phyloP scores from a whole-genome alignment of 805 yeast genomes.

The Candida bentonensis region DNA sequence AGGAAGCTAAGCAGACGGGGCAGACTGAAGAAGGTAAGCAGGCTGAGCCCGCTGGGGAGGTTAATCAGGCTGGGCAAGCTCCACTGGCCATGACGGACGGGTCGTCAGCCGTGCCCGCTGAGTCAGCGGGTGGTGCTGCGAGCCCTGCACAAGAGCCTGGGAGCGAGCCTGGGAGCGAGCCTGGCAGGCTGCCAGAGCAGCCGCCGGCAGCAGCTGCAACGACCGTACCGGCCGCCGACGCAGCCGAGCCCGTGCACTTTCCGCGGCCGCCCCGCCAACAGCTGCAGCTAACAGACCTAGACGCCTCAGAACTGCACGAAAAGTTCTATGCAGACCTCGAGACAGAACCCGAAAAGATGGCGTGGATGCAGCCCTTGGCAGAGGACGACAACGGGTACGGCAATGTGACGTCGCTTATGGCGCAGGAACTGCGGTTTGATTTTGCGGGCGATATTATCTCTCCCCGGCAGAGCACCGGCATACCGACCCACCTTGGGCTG shows the following conservation, averaged over 20 bases:
- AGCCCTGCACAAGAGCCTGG: background rate
- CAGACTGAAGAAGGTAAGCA: background rate
- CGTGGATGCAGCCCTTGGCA: slow-evolving; percentile 76
- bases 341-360: slow-evolving; percentile 60
- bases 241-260: slow-evolving; percentile 28
- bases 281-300: slow-evolving; percentile 60
- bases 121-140: background rate
- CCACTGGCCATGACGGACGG: background rate
- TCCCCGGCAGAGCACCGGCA: slow-evolving; percentile 33
- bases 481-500: slow-evolving; percentile 52
- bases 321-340: slow-evolving; percentile 87
- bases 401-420: slow-evolving; percentile 32
- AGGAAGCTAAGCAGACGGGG: background rate
- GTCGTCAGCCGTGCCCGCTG: too few species aligned
- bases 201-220: background rate
- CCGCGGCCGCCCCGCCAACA: slow-evolving; percentile 40
- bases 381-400: slow-evolving; percentile 28
- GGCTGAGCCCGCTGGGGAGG: background rate
- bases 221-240: background rate
- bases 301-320: slow-evolving; percentile 60
- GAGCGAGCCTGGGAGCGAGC: background rate
- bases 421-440: slow-evolving; percentile 69
- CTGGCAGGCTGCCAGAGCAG: background rate
- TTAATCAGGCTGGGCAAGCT: background rate
- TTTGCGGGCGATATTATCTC: slow-evolving; percentile 67